Evolutionary conservation across 129 eudicot genomes (phyloP).

Genomic region (Flaveria trinervia): DNA sequence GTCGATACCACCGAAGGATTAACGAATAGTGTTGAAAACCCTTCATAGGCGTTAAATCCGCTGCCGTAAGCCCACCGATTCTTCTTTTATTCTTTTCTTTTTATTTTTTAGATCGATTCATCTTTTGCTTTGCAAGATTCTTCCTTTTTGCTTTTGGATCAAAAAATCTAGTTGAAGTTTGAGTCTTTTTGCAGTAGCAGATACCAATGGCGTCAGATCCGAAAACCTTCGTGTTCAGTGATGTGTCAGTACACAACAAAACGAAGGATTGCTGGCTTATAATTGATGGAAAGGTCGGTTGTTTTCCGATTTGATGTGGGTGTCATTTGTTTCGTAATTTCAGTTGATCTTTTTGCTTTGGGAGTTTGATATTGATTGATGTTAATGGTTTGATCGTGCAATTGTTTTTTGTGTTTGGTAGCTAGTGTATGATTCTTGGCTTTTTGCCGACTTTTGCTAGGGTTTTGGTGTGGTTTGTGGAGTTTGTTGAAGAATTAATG

Average conservation of each 20-base stretch:
- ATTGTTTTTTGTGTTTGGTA: neutral
- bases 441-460: conserved; percentile 12
- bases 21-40: conserved; percentile 16
- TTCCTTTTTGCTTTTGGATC: neutral
- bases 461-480: conserved; percentile 15
- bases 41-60: conserved; percentile 8
- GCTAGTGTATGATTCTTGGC: neutral
- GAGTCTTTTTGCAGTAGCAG: conserved; percentile 28
- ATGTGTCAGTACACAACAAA: conserved; percentile 67
- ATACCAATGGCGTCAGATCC: conserved; percentile 70
- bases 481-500: neutral
- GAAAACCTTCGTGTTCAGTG: conserved; percentile 60
- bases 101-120: conserved; percentile 9
- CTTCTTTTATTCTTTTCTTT: neutral
- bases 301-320: conserved; percentile 15
- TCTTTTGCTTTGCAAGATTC: conserved; percentile 17
- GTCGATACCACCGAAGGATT: conserved; percentile 17
- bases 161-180: neutral
- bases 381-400: conserved; percentile 11
- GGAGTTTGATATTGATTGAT: neutral
- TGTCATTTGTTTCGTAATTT: neutral
- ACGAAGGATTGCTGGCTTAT: conserved; percentile 92
- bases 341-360: neutral
- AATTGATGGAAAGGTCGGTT: conserved; percentile 81
- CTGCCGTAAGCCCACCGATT: conserved; percentile 25